These are phyloP conservation scores for Talaromyces sp. DNA, from an alignment of 2,329 filamentous ascomycete species.

Conservation along the genomic window DNA sequence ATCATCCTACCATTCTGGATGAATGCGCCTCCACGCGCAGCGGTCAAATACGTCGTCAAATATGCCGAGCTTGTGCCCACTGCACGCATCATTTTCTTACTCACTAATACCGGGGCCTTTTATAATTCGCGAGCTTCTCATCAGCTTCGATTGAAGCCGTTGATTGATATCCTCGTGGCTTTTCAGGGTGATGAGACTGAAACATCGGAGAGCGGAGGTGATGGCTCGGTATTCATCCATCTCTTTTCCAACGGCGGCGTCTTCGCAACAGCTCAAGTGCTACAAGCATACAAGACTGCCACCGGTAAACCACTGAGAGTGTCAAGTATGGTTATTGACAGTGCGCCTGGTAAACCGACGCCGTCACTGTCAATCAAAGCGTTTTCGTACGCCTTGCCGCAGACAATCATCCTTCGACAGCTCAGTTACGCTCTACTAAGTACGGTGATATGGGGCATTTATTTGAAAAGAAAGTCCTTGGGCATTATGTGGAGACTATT, in stretches of 20 bases:
- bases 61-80: slow-evolving; percentile 45
- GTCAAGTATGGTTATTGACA: slow-evolving; percentile 46
- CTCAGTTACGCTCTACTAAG: slow-evolving; percentile 28
- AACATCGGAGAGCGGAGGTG: not conserved
- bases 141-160: slow-evolving; percentile 31
- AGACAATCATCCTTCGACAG: slow-evolving; percentile 29
- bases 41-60: slow-evolving; percentile 48
- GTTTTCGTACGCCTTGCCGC: slow-evolving; percentile 36
- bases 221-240: slow-evolving; percentile 40
- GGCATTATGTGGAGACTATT: not conserved
- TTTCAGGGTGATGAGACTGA: slow-evolving; percentile 20
- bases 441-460: slow-evolving; percentile 24
- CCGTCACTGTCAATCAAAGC: slow-evolving; percentile 29
- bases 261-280: slow-evolving; percentile 38
- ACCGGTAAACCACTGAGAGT: slow-evolving; percentile 38
- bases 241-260: slow-evolving; percentile 52
- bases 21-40: slow-evolving; percentile 42
- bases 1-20: slow-evolving; percentile 52
- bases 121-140: slow-evolving; percentile 28
- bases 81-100: slow-evolving; percentile 44
- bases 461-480: slow-evolving; percentile 21
- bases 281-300: slow-evolving; percentile 35
- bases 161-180: slow-evolving; percentile 33
- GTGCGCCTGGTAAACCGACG: slow-evolving; percentile 41
- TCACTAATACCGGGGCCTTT: slow-evolving; percentile 35